phyloP scores from a whole-genome alignment of 768 basidiomycete genomes.

The Podaxis pistillaris region DNA sequence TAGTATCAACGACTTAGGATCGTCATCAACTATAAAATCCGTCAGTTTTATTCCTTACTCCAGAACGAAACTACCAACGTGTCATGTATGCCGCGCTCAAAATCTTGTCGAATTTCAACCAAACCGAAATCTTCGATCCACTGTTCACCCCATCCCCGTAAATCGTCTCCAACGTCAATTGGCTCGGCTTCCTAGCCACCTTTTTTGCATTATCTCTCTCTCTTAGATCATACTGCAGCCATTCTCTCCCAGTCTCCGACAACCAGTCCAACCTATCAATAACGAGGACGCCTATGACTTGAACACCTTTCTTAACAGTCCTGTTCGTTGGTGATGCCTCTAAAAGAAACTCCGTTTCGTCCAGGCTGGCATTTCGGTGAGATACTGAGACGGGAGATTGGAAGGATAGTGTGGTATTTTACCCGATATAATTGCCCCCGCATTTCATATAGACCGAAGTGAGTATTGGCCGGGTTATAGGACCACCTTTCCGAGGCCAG shows the following conservation, averaged over 20 bases:
- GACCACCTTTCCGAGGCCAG: constrained; percentile 17
- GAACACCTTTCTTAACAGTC: constrained; percentile 29
- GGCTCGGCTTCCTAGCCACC: constrained; percentile 20
- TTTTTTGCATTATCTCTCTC: constrained; percentile 33
- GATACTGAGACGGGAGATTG: background rate
- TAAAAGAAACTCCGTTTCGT: constrained; percentile 42
- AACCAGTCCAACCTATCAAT: constrained; percentile 49
- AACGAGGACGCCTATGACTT: constrained; percentile 51
- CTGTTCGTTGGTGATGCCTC: constrained; percentile 24
- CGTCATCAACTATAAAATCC: constrained; percentile 15
- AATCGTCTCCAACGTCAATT: constrained; percentile 33
- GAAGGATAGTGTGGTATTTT: background rate
- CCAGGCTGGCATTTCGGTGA: constrained; percentile 32
- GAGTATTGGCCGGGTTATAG: constrained; percentile 16
- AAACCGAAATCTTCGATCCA: constrained; percentile 32
- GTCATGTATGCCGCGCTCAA: constrained; percentile 40
- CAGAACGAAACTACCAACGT: constrained; percentile 25
- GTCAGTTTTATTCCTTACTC: background rate
- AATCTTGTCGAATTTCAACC: constrained; percentile 40
- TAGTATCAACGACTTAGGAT: constrained; percentile 10
- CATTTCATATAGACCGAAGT: constrained; percentile 21
- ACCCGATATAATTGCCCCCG: constrained; percentile 12
- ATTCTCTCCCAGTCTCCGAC: constrained; percentile 39
- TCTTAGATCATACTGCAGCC: constrained; percentile 44
- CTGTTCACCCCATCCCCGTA: constrained; percentile 29